Evolutionary conservation across 139 green algal genomes (phyloP), one percentile per base, ranked within the genome.

Genomic region (Chlorella sorokiniana): DNA sequence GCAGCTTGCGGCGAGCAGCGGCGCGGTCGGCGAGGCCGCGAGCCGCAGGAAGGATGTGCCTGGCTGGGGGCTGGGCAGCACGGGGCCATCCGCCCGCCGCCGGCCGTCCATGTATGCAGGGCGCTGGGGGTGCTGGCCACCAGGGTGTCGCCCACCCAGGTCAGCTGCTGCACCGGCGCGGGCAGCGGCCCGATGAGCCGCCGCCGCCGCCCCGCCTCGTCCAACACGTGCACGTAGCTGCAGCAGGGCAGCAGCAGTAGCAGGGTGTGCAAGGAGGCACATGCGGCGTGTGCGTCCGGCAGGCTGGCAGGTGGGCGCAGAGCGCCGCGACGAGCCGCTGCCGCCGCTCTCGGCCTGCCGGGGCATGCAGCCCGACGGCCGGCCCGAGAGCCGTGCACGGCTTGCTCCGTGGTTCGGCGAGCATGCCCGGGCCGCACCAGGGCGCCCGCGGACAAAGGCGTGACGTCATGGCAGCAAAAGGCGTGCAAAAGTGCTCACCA

Each of bases 161-260:
- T 7, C 40, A 85, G 40, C 37, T 81, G 64, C 48, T 35, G 18
- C 64, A 75, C 59, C 20, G 71, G 59, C 40, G 41, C 37, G 3
- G 38, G 65, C 40, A 85, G 71, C 10, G 81, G 81, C 14, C 81
- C 81, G 6, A 75, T 27, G 16, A 23, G 64, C 4, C 41, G 64
- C 33, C 35, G 51, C 68, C 63, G 35, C 37, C 16, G 59, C 48
- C 81, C 38, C 1, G 10, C 7, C 25, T 40, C 2, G 52, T 85
- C 75, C 0, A 85, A 41, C 29, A 85, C 42, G 22, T 81, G 63
- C 1, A 85, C 38, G 22, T 33, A 40, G 10, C 81, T 85, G 81
- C 65, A 33, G 37, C 35, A 69, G 25, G 42, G 41, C 40, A 31
- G 40, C 9, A 44, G 29, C 9, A 44, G 25, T 41, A 44, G 29